phyloP scores from a whole-genome alignment of 2,329 filamentous ascomycete genomes.

The Aspergillus proliferans region DNA sequence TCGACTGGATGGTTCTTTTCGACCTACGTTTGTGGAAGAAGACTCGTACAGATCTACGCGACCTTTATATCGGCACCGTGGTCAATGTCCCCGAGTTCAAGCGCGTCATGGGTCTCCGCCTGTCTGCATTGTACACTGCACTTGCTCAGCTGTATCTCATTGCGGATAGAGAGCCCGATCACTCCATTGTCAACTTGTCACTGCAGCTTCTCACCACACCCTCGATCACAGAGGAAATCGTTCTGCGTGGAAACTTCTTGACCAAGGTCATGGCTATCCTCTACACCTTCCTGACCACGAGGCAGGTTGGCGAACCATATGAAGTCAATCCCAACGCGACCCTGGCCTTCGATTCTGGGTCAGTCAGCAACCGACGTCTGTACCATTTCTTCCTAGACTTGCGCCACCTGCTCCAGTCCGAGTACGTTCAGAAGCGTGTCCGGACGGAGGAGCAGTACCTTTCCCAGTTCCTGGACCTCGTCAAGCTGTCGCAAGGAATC shows the following conservation, averaged over 20 bases:
- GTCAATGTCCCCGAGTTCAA: constrained; percentile 96
- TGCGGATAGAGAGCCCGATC: constrained; percentile 90
- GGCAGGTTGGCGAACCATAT: constrained; percentile 90
- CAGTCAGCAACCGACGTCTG: constrained; percentile 89
- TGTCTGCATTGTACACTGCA: constrained; percentile 89
- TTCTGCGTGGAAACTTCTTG: constrained; percentile 90
- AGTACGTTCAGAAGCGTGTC: constrained; percentile 79
- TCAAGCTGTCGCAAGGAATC: constrained; percentile 94
- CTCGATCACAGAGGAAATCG: constrained; percentile 91
- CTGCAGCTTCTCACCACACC: constrained; percentile 95
- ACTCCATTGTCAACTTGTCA: constrained; percentile 97
- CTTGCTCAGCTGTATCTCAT: constrained; percentile 92
- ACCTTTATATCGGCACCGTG: constrained; percentile 93
- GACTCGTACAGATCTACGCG: constrained; percentile 78
- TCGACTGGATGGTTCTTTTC: constrained; percentile 93
- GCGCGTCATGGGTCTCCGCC: constrained; percentile 82
- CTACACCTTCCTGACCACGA: constrained; percentile 92
- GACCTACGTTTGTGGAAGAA: constrained; percentile 97
- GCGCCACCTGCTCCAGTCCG: constrained; percentile 81
- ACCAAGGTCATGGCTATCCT: constrained; percentile 93
- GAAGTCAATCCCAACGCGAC: constrained; percentile 81
- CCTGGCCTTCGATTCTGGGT: constrained; percentile 86
- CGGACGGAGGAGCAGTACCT: constrained; percentile 80
- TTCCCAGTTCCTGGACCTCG: constrained; percentile 88
- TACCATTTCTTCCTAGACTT: constrained; percentile 97